These are phyloP conservation scores for Tritrichomonas foetus DNA, from an alignment of 208 protist genomes.

Conservation along the genomic window DNA sequence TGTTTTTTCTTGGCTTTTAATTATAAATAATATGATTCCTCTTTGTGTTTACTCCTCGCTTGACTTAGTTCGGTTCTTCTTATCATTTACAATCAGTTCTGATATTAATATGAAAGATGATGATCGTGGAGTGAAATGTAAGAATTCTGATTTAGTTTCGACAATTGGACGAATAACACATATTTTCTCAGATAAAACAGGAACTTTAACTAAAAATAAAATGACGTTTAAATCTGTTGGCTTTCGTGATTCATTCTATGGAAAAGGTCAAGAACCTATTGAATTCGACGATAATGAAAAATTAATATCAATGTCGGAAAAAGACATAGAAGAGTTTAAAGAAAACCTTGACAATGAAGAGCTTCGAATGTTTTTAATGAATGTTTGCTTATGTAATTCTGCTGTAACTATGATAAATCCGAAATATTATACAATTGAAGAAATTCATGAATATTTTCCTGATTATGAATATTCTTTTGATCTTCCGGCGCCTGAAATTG, in stretches of 20 bases:
- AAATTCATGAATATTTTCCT: background rate
- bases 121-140: constrained; percentile 65
- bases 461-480: background rate
- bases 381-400: background rate
- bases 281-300: background rate
- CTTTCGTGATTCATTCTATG: background rate
- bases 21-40: constrained; percentile 84
- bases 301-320: constrained; percentile 75
- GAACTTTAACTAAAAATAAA: constrained; percentile 92
- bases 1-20: constrained; percentile 47
- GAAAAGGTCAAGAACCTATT: background rate
- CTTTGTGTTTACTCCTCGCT: constrained; percentile 91
- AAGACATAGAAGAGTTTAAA: constrained; percentile 44
- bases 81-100: constrained; percentile 81
- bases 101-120: constrained; percentile 67
- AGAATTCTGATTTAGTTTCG: constrained; percentile 88
- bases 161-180: constrained; percentile 89
- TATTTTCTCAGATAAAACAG: constrained; percentile 96
- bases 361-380: background rate
- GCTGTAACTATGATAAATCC: background rate
- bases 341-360: background rate
- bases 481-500: background rate
- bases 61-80: constrained; percentile 91
- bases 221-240: constrained; percentile 67
- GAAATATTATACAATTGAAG: background rate